A percentile compares a stretch with the other conserved stretches of the same genome.
phyloP scores from a whole-genome alignment of 2,329 filamentous ascomycete genomes.

The Cladosporium sp. region DNA sequence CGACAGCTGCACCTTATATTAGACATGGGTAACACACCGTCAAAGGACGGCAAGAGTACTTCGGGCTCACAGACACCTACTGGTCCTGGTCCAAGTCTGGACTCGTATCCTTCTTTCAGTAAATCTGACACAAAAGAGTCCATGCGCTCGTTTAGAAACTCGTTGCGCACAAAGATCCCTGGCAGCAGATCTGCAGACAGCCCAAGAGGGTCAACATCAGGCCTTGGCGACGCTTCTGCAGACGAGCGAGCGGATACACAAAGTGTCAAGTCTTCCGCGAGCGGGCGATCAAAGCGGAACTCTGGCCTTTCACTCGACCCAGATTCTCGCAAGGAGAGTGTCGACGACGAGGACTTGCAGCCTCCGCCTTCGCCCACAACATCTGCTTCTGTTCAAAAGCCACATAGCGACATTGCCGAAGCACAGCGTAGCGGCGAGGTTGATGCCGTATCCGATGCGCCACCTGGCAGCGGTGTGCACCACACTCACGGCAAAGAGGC shows the following conservation, averaged over 20 bases:
- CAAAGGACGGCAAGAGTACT: conserved; percentile 51
- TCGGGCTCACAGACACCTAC: conserved; percentile 42
- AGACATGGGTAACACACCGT: conserved; percentile 71
- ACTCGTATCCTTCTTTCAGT: conserved; percentile 87
- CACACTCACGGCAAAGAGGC: conserved; percentile 59
- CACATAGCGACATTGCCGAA: conserved; percentile 71
- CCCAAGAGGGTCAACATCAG: conserved; percentile 68
- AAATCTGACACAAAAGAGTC: conserved; percentile 92
- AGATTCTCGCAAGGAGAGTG: conserved; percentile 3
- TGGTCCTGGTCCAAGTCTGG: conserved; percentile 57
- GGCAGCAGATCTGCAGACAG: conserved; percentile 66
- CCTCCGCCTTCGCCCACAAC: conserved; percentile 83
- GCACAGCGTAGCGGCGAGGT: conserved; percentile 87
- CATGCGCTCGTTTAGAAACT: conserved; percentile 74
- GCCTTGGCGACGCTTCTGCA: conserved; percentile 40
- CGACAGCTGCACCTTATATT: background rate
- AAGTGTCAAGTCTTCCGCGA: conserved; percentile 69
- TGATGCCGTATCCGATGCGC: conserved; percentile 87
- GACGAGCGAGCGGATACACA: conserved; percentile 73
- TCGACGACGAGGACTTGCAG: conserved; percentile 28
- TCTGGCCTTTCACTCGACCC: conserved; percentile 29
- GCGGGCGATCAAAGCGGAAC: conserved; percentile 38
- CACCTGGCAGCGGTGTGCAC: conserved; percentile 57
- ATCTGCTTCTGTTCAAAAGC: conserved; percentile 62
- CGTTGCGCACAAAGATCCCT: conserved; percentile 83